These are phyloP conservation scores for Kodamaea anthophila DNA, from an alignment of 1,139 yeast genomes.

Conservation along the genomic window DNA sequence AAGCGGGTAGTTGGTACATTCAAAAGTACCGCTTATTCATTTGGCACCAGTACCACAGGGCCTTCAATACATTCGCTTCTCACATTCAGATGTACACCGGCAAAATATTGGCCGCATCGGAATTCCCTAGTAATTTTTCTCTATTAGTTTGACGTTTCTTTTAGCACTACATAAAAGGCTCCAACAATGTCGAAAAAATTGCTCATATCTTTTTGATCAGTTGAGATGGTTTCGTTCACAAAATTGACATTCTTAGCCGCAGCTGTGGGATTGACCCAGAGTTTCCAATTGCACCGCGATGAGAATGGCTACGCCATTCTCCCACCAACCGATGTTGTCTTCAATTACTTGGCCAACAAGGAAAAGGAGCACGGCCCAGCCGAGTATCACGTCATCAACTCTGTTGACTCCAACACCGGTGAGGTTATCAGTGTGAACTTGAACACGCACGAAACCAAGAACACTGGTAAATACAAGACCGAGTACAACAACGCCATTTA, in stretches of 20 bases:
- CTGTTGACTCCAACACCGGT: conserved; percentile 10
- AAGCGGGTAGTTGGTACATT: background rate
- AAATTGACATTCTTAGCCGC: conserved; percentile 9
- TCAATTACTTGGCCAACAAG: conserved; percentile 8
- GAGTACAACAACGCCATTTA: conserved; percentile 11
- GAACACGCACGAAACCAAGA: conserved; percentile 11
- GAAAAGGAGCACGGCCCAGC: conserved; percentile 4
- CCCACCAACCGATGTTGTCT: conserved; percentile 13
- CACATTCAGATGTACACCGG: conserved; percentile 1
- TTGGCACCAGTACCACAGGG: too few species aligned
- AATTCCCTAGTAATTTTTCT: background rate
- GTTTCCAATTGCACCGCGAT: conserved; percentile 11
- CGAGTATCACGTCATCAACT: conserved; percentile 12
- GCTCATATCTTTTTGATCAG: conserved; percentile 6
- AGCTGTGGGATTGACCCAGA: conserved; percentile 7
- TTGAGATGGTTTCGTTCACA: conserved; percentile 10
- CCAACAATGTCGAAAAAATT: conserved; percentile 1
- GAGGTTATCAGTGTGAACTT: conserved; percentile 13
- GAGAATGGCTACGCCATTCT: conserved; percentile 12
- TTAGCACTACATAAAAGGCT: conserved; percentile 2
- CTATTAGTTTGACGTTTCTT: conserved; percentile 4
- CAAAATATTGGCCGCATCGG: conserved; percentile 4
- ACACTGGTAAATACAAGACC: conserved; percentile 11
- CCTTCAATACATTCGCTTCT: conserved; percentile 1
- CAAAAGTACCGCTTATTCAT: too few species aligned